Evolutionary conservation across 805 yeast species (phyloP), one percentile per base, ranked within the genome.

Genomic region (Saturnispora quitensis): DNA sequence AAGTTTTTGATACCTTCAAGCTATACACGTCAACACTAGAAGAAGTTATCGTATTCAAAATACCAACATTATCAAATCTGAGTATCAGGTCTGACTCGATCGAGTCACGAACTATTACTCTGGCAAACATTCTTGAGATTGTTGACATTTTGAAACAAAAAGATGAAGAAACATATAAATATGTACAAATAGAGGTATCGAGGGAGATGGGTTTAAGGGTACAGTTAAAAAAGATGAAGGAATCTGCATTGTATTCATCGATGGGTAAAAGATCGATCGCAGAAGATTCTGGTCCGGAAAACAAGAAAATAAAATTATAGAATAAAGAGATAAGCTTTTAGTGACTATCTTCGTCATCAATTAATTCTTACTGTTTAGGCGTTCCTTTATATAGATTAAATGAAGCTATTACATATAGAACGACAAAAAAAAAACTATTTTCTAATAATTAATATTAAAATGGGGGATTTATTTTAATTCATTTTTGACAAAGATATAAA

Each of bases 31-130:
- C 48, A 10, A 36, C 48, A 22, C 17, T 28, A 5, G 48, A 50
- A 24, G 45, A 43, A 20, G 20, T 44, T 13, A 43, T 50, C n/a
- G 12, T 50, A 51, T 15, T 45, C 60, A 40, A 56, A 45, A 24
- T 60, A 63, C 40, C 54, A 45, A 10, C 62, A 58, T 51, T 53
- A 62, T 34, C 54, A 49, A 55, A 60, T 36, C 54, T 66, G 25
- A 47, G 52, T 7, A 50, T 65, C 36, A 54, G 51, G 34, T 68
- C 67, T 31, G 66, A 66, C 50, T 60, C 55, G 31, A 38, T 55
- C 3, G 54, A 54, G 22, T 50, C 59, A 36, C 20, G 40, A 9
- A 50, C 53, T 8, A 17, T 59, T 7, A 53, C 49, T 1, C 34
- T 66, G 34, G 54, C 53, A n/a, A 65, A 59, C 27, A 40, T 66